Evolutionary conservation across 306 rosid genomes (phyloP), one percentile per base, ranked within the genome.

Genomic region (Quercus suber): DNA sequence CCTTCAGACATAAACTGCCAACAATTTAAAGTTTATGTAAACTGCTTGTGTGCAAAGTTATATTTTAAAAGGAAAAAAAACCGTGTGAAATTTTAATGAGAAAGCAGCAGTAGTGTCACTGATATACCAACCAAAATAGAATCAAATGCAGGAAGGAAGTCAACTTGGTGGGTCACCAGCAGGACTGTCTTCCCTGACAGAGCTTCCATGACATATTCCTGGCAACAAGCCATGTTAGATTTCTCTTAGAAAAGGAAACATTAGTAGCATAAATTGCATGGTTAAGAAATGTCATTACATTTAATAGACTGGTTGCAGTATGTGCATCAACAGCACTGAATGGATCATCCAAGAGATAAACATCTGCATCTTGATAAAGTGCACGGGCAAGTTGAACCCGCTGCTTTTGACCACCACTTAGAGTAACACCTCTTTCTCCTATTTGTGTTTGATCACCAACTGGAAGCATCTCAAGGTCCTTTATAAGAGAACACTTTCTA

Each of bases 261-360:
- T 28, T 27, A 55, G 55, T 73, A 7, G 17, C 52, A 31, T 33
- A 63, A 79, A 9, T 5, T 3, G 21, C 59, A n/a, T 6, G 25
- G 21, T 11, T 25, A 56, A 18, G n/a, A 64, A 15, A 1, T 5
- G 21, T 51, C 37, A 63, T 75, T 80, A 90, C 92, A 75, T 88
- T 84, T 53, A 88, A 84, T 70, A 90, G 79, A 75, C 59, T 77
- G 41, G 86, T 88, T 5, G 92, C 89, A 2, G 88, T 90, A 61
- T 90, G 85, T 52, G 92, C 94, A 88, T 90, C 94, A 74, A 90
- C 94, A 31, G 94, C 92, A 78, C 94, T 90, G 58, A 90, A 90
- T 1, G 90, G 94, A 77, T 90, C 92, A 65, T 90, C 94, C 81
- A 90, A 79, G 71, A 85, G 81, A 78, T 84, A 84, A 41, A 89